Conservation (phyloP, 2,329 filamentous ascomycete genomes). For the Aspergillus novofumigatus region DNA sequence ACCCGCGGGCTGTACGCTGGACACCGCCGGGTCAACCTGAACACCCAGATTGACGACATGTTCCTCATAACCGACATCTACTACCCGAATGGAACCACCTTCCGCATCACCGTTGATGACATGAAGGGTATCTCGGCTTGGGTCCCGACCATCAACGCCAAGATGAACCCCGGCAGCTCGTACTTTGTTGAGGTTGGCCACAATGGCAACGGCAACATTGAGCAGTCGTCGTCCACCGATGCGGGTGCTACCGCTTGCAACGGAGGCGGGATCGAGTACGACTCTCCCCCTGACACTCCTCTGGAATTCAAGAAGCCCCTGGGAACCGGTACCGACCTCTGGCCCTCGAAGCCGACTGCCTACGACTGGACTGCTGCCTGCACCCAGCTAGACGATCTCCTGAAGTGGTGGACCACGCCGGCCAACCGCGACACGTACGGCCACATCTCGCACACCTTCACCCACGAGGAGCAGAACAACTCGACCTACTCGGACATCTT, state of each 20-base stretch:
- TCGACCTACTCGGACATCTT: conserved; percentile 55
- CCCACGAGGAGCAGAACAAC: conserved; percentile 56
- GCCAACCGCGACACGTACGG: conserved; percentile 52
- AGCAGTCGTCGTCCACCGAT: conserved; percentile 26
- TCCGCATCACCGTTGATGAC: conserved; percentile 48
- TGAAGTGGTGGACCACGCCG: conserved; percentile 52
- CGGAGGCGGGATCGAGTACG: conserved; percentile 44
- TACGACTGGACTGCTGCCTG: conserved; percentile 52
- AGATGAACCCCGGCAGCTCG: conserved; percentile 49
- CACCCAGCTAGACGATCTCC: conserved; percentile 47
- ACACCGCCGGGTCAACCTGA: conserved; percentile 53
- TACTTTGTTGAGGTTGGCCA: conserved; percentile 54
- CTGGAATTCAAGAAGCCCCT: conserved; percentile 49
- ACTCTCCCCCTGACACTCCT: conserved; percentile 43
- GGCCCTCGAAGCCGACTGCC: conserved; percentile 42
- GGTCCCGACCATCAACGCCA: conserved; percentile 39
- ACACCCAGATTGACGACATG: conserved; percentile 60
- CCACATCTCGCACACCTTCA: conserved; percentile 61
- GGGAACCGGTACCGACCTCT: conserved; percentile 48
- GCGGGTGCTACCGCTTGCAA: conserved; percentile 24
- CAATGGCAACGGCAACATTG: conserved; percentile 54
- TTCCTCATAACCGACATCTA: conserved; percentile 53
- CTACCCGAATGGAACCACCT: conserved; percentile 45
- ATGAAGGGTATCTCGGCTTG: conserved; percentile 45
- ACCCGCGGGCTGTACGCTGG: conserved; percentile 56